Conservation (phyloP, 2,329 filamentous ascomycete genomes). For the Cryphonectria parasitica region DNA sequence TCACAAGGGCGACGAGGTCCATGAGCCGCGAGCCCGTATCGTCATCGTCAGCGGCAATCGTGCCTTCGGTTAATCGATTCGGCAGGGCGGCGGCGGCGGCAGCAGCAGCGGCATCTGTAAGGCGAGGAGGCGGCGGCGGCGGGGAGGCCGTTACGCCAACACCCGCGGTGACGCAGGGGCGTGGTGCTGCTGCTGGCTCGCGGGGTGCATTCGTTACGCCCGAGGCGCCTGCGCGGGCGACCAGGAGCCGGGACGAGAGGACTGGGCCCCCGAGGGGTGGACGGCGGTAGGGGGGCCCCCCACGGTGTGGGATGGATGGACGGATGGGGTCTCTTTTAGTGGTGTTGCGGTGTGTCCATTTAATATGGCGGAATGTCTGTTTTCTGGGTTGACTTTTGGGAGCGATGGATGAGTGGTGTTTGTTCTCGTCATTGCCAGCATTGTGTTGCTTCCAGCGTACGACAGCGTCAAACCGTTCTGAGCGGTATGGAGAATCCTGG, state of each 20-base stretch:
- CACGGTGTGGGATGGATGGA: not conserved
- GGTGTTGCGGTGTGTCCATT: not conserved
- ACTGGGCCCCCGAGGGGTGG: constrained; percentile 34
- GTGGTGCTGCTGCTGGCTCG: not conserved
- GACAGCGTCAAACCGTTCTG: not conserved
- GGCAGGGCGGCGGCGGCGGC: constrained; percentile 10
- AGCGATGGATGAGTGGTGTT: not conserved
- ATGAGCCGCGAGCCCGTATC: constrained; percentile 20
- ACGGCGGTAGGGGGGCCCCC: constrained; percentile 23
- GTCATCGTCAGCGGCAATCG: constrained; percentile 4
- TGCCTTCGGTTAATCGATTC: not conserved
- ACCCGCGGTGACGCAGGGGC: not conserved
- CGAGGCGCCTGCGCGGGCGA: constrained; percentile 32
- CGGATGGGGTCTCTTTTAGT: not conserved
- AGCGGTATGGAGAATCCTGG: not conserved
- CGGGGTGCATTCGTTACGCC: constrained; percentile 30
- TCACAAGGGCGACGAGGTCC: constrained; percentile 27
- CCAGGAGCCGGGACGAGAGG: constrained; percentile 39
- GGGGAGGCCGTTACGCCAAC: constrained; percentile 25
- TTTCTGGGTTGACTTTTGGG: not conserved
- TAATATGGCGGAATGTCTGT: not conserved
- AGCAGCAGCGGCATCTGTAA: not conserved
- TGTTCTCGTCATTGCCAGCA: not conserved
- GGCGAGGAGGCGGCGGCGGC: not conserved
- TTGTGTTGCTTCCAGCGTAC: not conserved